Evolutionary conservation across 768 basidiomycete genomes (phyloP), one percentile per base, ranked within the genome.

Genomic region (Trametes meyenii): DNA sequence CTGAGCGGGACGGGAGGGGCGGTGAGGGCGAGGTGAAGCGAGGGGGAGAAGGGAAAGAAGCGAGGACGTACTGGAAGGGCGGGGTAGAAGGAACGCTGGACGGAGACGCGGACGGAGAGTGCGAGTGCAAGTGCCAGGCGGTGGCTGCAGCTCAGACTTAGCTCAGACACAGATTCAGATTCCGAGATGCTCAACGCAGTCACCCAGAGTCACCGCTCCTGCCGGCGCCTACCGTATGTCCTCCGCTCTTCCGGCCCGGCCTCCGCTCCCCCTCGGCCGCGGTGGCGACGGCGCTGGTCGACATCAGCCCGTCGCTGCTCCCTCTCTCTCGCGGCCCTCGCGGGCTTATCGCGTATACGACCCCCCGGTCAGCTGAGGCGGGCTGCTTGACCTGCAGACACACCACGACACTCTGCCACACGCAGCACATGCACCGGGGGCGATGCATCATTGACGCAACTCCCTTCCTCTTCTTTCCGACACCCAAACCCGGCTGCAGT

Each of bases 161-260:
- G 29, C 8, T 33, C 29, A 33, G 29, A 33, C 29, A 33, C 29
- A 35, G 55, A 23, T 23, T 38, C 42, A 36, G 58, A 26, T 36
- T 45, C 23, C 57, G 59, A 48, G 24, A 50, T 33, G 43, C n/a
- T 52, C 26, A 43, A 55, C 24, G n/a, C 46, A 52, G 54, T 38
- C 38, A 49, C 52, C n/a, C 54, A 51, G 54, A 55, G 45, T 50
- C 60, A 61, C 46, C 50, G 54, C 63, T 55, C 52, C 56, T 55
- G n/a, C 45, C 61, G 61, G n/a, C n/a, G n/a, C n/a, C n/a, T n/a
- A n/a, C n/a, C n/a, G n/a, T n/a, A n/a, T n/a, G n/a, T n/a, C n/a
- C n/a, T n/a, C n/a, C n/a, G n/a, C n/a, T 65, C 43, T 56, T 52
- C 38, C 60, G 54, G 21, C 38, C 55, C 60, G 45, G 56, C 23